A percentile compares a stretch with the other conserved stretches of the same genome.
These are phyloP conservation scores for Mycocentrospora acerina DNA, from an alignment of 2,329 filamentous ascomycete species.

Conservation along the genomic window DNA sequence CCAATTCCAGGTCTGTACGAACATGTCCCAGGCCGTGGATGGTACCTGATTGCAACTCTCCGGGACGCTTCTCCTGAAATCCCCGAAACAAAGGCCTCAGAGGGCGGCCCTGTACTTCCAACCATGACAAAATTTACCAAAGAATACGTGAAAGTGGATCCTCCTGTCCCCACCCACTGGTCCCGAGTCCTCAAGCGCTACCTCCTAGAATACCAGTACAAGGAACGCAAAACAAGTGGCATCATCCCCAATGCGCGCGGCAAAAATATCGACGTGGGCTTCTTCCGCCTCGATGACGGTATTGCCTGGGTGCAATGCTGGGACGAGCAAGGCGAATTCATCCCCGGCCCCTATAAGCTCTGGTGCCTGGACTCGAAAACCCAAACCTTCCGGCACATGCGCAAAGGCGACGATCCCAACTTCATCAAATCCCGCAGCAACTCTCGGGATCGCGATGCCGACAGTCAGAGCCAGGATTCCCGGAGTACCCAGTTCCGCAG, in stretches of 20 bases:
- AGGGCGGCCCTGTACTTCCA: constrained; percentile 16
- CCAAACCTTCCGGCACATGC: constrained; percentile 42
- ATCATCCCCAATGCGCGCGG: constrained; percentile 43
- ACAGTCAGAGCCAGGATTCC: constrained; percentile 31
- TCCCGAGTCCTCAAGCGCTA: constrained; percentile 53
- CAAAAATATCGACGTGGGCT: constrained; percentile 44
- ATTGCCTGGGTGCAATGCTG: constrained; percentile 53
- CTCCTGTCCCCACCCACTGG: constrained; percentile 46
- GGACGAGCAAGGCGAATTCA: constrained; percentile 52
- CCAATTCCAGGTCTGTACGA: constrained; percentile 53
- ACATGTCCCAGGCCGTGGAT: constrained; percentile 52
- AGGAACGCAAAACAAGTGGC: constrained; percentile 49
- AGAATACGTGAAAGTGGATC: constrained; percentile 31
- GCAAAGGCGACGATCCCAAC: constrained; percentile 41
- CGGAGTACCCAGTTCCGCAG: constrained; percentile 29
- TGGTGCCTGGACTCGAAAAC: constrained; percentile 50
- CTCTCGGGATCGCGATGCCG: constrained; percentile 23
- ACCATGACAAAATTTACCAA: constrained; percentile 9
- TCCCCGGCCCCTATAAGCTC: constrained; percentile 53
- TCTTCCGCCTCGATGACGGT: constrained; percentile 54
- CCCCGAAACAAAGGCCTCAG: constrained; percentile 18
- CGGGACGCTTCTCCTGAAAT: constrained; percentile 28
- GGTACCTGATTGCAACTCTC: constrained; percentile 51
- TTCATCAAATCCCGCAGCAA: constrained; percentile 28
- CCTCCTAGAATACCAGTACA: constrained; percentile 51